Percentiles rank a stretch among this genome's conserved stretches.
Conservation (phyloP, 1,284 basidiomycete genomes). For the Fomitopsis betulina region DNA sequence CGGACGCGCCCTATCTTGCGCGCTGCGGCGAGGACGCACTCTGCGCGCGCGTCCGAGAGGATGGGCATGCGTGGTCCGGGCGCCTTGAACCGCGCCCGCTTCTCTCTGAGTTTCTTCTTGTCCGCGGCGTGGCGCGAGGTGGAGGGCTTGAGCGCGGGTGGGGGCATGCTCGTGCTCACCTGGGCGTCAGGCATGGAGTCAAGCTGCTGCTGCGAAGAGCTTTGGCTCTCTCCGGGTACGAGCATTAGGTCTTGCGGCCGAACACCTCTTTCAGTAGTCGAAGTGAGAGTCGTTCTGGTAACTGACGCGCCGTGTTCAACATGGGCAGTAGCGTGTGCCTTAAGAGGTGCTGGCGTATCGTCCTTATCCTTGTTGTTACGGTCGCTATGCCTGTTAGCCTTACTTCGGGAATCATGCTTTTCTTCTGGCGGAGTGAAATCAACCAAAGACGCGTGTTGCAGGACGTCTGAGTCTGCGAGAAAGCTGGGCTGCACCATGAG, state of each 20-base stretch:
- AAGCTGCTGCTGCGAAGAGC: neutral
- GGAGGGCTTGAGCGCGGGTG: conserved; percentile 2
- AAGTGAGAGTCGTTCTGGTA: neutral
- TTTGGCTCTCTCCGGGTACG: neutral
- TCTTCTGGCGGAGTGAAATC: conserved; percentile 5
- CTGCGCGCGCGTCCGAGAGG: conserved; percentile 52
- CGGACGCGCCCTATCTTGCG: conserved; percentile 51
- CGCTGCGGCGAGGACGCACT: conserved; percentile 56
- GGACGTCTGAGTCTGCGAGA: conserved; percentile 16
- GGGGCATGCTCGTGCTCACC: neutral
- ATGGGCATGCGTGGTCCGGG: conserved; percentile 15
- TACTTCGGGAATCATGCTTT: conserved; percentile 8
- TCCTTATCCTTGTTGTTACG: conserved; percentile 2
- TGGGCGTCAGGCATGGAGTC: neutral
- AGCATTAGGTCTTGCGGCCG: neutral
- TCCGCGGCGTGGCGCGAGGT: neutral
- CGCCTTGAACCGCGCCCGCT: neutral
- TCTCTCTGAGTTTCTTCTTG: conserved; percentile 8
- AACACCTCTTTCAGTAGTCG: neutral
- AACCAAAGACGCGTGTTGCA: conserved; percentile 11
- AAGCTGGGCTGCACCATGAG: conserved; percentile 47
- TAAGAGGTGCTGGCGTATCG: neutral
- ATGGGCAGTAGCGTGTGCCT: neutral
- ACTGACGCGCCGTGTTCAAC: neutral
- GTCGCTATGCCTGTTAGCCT: conserved; percentile 9